Base-by-base conservation (phyloP, 495 filamentous ascomycete genomes). In the Thozetella sp. region DNA sequence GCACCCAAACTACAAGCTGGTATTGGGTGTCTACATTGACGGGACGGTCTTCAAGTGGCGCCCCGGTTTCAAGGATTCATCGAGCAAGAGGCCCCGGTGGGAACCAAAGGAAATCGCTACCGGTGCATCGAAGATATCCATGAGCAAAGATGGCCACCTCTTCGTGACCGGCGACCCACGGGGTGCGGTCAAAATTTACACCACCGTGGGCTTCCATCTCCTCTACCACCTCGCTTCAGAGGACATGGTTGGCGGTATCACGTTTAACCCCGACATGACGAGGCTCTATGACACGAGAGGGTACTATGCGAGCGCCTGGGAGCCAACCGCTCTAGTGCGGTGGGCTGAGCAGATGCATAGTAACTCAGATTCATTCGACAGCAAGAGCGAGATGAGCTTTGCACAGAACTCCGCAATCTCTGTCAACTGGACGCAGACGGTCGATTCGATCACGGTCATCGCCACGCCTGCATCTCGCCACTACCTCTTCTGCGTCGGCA, bases 271-370 rank as follows among this genome's bases (percentile, higher is more conserved):
- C 24, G 70, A 71, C 25, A 13, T 53, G n/a, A 43, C 52, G 25
- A 68, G 70, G 10, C 48, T 73, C 25, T 73, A 71, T 37, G 70
- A 73, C 22, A 58, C 69, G 13, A 51, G 70, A 56, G 68, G 65
- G 0, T 56, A 55, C 17, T 67, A 67, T 51, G 63, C 57, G 11
- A 71, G 69, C 53, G 64, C 50, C 13, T 71, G 66, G 70, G 66
- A 71, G 60, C 70, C 66, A 9, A 67, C 63, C 51, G 51, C 58
- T 20, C 50, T 71, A 48, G 43, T 71, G 34, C 63, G 54, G 55
- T 65, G 55, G 55, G 57, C 56, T 34, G 68, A 70, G 48, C 65
- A n/a, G 67, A 46, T 73, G 66, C 63, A 66, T 67, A 6, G 66
- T 57, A 48, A 62, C 46, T 37, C 6, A 37, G 6, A 37, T 6